A percentile compares a stretch with the other conserved stretches of the same genome.
Evolutionary conservation across 495 filamentous ascomycete genomes (phyloP).

Genomic region (Talaromyces trachyspermus): DNA sequence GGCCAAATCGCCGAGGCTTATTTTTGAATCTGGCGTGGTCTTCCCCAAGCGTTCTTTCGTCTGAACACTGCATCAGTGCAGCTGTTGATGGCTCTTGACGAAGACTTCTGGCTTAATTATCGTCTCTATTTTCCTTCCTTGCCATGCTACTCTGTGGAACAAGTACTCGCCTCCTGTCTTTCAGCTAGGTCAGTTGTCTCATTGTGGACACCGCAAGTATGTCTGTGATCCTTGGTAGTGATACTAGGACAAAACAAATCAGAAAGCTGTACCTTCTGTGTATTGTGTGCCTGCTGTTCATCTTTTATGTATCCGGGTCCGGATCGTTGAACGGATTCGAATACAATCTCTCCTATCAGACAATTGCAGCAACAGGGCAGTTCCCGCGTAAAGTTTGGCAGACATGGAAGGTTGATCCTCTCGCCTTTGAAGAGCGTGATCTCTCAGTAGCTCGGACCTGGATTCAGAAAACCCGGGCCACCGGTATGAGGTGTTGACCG

Average conservation of each 20-base stretch:
- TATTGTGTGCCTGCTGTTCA: constrained; percentile 26
- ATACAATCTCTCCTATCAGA: constrained; percentile 14
- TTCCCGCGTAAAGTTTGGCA: constrained; percentile 58
- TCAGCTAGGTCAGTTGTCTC: neutral
- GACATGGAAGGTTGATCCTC: constrained; percentile 56
- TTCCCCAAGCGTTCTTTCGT: neutral
- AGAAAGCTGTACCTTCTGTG: constrained; percentile 17
- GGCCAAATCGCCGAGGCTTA: neutral
- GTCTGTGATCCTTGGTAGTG: neutral
- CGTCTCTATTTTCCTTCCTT: neutral
- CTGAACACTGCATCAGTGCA: neutral
- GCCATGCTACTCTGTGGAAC: neutral
- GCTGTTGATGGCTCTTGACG: neutral
- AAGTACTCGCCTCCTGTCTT: neutral
- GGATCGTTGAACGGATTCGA: constrained; percentile 14
- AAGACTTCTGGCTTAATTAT: too few species aligned
- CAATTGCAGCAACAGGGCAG: constrained; percentile 9
- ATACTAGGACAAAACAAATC: constrained; percentile 14
- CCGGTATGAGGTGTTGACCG: constrained; percentile 59
- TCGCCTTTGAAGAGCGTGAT: constrained; percentile 51
- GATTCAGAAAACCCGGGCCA: constrained; percentile 50
- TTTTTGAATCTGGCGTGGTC: neutral
- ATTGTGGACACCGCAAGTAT: neutral
- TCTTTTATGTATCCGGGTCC: constrained; percentile 34
- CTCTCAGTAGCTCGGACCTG: constrained; percentile 46